Evolutionary conservation across 2,329 filamentous ascomycete species (phyloP), one percentile per base, ranked within the genome.

Genomic region (Pseudogymnoascus sp.): DNA sequence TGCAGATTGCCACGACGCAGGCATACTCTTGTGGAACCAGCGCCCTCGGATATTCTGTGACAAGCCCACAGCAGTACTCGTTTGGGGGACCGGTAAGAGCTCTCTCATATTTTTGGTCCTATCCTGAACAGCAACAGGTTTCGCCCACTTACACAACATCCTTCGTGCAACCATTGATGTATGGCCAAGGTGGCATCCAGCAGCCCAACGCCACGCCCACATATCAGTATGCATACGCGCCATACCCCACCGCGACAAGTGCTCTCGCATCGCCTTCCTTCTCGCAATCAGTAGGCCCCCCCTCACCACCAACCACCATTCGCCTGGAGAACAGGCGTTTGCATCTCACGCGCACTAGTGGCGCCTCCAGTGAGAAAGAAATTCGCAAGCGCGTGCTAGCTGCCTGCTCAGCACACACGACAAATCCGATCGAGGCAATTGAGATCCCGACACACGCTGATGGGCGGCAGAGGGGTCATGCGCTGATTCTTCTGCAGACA

Each of bases 191-290:
- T 22, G 49, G 49, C 16, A 55, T 55, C 49, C 49, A 55, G 14
- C 49, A 55, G n/a, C 49, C n/a, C 9, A 55, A 33, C 28, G 28
- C n/a, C 16, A 22, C 49, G n/a, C 49, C 49, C 49, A 33, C 49
- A 55, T 55, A 55, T 55, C 49, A 55, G 28, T 55, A 55, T 55
- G 28, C 49, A 55, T 55, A 55, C 19, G 49, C 49, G 28, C 49
- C 49, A 4, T 55, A 55, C 16, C 28, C 28, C 16, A 33, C 28
- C 9, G 5, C 49, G 7, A 33, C 28, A 14, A 55, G 49, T 22
- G 49, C 28, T 14, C 2, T 55, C 5, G 11, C 49, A 35, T 55
- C 49, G 16, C 49, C 49, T 5, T 14, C 49, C 28, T 55, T 55
- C 16, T 33, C 49, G 49, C 49, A 55, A 55, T 11, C 49, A 33